Conservation (phyloP, 1,139 yeast species). For the Kluyveromyces marxianus region DNA sequence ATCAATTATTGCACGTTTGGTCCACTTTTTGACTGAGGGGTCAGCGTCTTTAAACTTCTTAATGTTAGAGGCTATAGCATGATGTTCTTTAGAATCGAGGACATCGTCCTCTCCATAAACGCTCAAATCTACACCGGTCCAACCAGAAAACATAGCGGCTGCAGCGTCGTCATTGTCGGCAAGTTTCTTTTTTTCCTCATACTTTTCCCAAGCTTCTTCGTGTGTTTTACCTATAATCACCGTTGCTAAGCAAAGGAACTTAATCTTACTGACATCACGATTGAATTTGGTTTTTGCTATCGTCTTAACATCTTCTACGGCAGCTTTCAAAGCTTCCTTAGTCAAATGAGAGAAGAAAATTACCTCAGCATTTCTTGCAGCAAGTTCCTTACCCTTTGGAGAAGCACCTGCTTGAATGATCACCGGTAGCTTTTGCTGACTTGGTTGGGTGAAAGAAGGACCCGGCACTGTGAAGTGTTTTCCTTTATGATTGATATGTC, state of each 20-base stretch:
- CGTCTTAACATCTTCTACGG: conserved; percentile 19
- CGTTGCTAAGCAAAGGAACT: conserved; percentile 25
- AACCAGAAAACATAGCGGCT: conserved; percentile 31
- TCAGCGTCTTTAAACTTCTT: conserved; percentile 18
- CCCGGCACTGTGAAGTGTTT: conserved; percentile 40
- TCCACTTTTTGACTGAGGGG: conserved; percentile 25
- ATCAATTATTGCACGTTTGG: conserved; percentile 21
- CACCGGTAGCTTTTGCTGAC: conserved; percentile 40
- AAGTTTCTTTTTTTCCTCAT: conserved; percentile 15
- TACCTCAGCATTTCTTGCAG: conserved; percentile 41
- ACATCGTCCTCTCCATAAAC: conserved; percentile 30
- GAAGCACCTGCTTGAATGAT: conserved; percentile 45
- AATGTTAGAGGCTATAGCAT: conserved; percentile 27
- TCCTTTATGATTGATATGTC: conserved; percentile 38
- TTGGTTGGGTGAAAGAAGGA: conserved; percentile 38
- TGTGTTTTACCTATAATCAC: conserved; percentile 30
- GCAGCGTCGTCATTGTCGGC: conserved; percentile 29
- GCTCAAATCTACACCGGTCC: conserved; percentile 31
- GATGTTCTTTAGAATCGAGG: conserved; percentile 23
- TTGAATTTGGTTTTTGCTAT: conserved; percentile 23
- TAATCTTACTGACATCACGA: conserved; percentile 28
- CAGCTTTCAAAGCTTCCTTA: conserved; percentile 16
- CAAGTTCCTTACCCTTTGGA: conserved; percentile 37
- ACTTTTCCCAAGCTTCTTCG: conserved; percentile 30
- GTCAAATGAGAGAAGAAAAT: conserved; percentile 34